phyloP scores from a whole-genome alignment of 2,329 filamentous ascomycete genomes.

The Colletotrichum tamarilloi region DNA sequence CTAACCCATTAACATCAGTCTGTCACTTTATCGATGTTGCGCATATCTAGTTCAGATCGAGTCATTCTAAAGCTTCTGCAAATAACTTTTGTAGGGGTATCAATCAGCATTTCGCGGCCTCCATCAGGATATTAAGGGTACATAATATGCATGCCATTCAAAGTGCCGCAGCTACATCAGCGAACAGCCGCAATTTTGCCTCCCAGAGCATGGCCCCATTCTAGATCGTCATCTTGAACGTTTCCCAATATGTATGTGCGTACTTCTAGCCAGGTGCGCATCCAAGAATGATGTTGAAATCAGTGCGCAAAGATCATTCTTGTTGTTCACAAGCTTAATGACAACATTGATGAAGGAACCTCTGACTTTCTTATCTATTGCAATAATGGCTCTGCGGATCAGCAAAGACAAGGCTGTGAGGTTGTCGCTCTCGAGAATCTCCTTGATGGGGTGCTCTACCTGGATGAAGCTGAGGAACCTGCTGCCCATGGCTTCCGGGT shows the following conservation, averaged over 20 bases:
- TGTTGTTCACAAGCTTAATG: constrained; percentile 43
- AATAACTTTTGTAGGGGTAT: constrained; percentile 33
- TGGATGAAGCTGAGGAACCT: no score
- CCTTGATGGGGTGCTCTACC: no score
- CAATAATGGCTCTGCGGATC: neutral
- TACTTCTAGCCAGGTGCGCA: constrained; percentile 46
- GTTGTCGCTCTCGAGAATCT: no score
- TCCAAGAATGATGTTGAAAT: constrained; percentile 48
- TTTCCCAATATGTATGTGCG: constrained; percentile 47
- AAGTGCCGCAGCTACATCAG: constrained; percentile 44
- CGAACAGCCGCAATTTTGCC: constrained; percentile 44
- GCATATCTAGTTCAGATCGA: no score
- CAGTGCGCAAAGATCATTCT: constrained; percentile 46
- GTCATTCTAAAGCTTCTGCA: no score
- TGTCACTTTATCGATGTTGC: no score
- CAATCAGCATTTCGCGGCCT: constrained; percentile 48
- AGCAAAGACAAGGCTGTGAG: no score
- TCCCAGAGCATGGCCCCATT: constrained; percentile 46
- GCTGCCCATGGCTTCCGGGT: no score
- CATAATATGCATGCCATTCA: constrained; percentile 47
- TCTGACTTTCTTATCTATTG: constrained; percentile 42
- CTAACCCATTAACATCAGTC: no score
- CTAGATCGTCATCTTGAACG: constrained; percentile 45
- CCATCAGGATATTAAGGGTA: constrained; percentile 46
- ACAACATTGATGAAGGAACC: constrained; percentile 46